A percentile compares a stretch with the other conserved stretches of the same genome.
phyloP scores from a whole-genome alignment of 306 rosid genomes.

The Castanea mollissima region DNA sequence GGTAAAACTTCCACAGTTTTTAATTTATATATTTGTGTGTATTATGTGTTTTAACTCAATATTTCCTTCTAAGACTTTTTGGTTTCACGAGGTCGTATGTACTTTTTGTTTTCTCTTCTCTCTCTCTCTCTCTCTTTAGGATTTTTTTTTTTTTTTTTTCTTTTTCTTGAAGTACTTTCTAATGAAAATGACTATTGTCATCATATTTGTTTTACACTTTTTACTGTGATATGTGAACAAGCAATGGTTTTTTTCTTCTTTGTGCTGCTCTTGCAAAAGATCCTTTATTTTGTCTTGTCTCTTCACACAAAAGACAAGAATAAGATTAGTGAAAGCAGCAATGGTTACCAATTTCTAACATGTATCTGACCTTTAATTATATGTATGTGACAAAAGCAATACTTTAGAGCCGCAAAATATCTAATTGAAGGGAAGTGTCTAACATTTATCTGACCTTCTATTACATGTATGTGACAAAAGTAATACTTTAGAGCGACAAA shows the following conservation, averaged over 20 bases:
- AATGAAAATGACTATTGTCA: neutral
- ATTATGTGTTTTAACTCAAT: too few species aligned
- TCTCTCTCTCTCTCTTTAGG: neutral
- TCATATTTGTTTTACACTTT: neutral
- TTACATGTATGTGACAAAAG: neutral
- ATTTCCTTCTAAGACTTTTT: neutral
- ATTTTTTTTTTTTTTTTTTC: too few species aligned
- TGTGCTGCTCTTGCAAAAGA: neutral
- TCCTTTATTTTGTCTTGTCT: neutral
- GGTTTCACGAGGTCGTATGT: neutral
- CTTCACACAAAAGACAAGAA: neutral
- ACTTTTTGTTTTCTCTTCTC: neutral
- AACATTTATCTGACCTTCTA: neutral
- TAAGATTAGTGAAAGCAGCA: neutral
- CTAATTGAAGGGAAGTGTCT: neutral
- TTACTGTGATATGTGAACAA: neutral
- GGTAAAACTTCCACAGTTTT: slow-evolving; percentile 30
- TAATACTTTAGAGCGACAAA: neutral
- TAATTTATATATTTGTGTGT: neutral
- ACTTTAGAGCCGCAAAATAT: neutral
- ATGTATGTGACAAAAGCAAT: neutral
- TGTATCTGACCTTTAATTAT: neutral
- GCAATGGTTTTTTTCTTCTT: neutral
- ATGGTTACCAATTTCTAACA: neutral
- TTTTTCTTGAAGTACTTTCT: neutral